Evolutionary conservation across 2,329 filamentous ascomycete genomes (phyloP).

Genomic region (Cadophora luteo-olivacea): DNA sequence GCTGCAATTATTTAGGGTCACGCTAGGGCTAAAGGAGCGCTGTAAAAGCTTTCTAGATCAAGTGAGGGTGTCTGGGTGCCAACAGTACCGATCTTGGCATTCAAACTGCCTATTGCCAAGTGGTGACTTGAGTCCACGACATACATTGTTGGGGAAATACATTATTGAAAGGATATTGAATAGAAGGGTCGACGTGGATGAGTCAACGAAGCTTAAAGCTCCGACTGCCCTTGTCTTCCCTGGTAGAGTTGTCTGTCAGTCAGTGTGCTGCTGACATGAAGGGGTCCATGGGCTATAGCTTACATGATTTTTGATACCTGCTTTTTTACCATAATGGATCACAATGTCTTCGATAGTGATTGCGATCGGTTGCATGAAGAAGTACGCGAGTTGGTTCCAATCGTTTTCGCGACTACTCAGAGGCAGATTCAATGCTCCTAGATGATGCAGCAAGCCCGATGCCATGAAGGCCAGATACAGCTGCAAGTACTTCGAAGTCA

Average conservation of each 20-base stretch:
- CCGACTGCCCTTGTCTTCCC: slow-evolving; percentile 24
- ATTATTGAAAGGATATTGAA: neutral
- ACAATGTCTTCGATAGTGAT: slow-evolving; percentile 29
- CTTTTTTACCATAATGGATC: slow-evolving; percentile 23
- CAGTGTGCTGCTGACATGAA: slow-evolving; percentile 1
- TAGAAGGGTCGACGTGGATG: neutral
- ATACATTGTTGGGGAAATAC: neutral
- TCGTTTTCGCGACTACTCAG: slow-evolving; percentile 16
- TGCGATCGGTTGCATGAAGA: slow-evolving; percentile 26
- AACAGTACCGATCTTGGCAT: too few relatives aligned
- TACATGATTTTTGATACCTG: slow-evolving; percentile 27
- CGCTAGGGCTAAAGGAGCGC: too few relatives aligned
- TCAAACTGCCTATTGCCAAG: too few relatives aligned
- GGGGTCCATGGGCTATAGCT: neutral
- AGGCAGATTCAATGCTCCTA: slow-evolving; percentile 26
- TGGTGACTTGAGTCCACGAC: too few relatives aligned
- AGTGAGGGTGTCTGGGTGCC: too few relatives aligned
- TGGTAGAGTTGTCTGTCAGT: neutral
- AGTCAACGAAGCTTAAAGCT: neutral
- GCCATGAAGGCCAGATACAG: slow-evolving; percentile 27
- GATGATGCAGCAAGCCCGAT: slow-evolving; percentile 21
- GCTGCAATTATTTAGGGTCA: too few relatives aligned
- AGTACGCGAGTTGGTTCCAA: slow-evolving; percentile 17
- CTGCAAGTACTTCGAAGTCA: slow-evolving; percentile 27
- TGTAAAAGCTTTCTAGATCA: too few relatives aligned